Percentiles rank a stretch among this genome's conserved stretches.
phyloP scores from a whole-genome alignment of 1,139 yeast genomes.

The Pichia sp. region DNA sequence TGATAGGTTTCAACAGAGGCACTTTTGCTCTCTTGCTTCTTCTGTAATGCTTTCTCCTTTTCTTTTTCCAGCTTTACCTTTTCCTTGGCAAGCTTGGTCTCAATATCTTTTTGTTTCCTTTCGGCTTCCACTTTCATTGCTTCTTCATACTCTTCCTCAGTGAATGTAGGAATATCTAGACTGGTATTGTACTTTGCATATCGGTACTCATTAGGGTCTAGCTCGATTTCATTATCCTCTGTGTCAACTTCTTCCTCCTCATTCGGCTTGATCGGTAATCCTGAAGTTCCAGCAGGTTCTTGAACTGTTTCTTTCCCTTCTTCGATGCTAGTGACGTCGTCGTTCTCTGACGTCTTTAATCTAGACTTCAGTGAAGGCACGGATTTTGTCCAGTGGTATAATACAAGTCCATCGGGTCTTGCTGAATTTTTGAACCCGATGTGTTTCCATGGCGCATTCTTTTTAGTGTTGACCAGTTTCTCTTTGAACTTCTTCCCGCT shows the following conservation, averaged over 20 bases:
- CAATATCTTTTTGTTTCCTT: background rate
- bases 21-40: background rate
- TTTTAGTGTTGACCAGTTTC: constrained; percentile 41
- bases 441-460: constrained; percentile 65
- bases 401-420: constrained; percentile 40
- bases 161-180: constrained; percentile 66
- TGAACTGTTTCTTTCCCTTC: background rate
- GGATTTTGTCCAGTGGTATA: constrained; percentile 88
- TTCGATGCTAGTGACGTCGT: background rate
- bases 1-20: background rate
- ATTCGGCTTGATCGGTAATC: background rate
- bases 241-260: background rate
- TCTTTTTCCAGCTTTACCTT: constrained; percentile 8
- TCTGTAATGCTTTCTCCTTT: constrained; percentile 3
- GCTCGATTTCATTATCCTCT: background rate
- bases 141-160: constrained; percentile 58
- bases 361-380: background rate
- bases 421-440: constrained; percentile 56
- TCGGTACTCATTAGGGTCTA: constrained; percentile 50
- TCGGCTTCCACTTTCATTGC: constrained; percentile 7
- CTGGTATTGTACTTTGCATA: constrained; percentile 74
- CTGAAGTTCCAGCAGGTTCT: background rate
- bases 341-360: background rate
- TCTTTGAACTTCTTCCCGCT: constrained; percentile 51
- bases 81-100: constrained; percentile 4